phyloP scores from a whole-genome alignment of 108 stramenopile genomes.

The Heterococcus sp. region DNA sequence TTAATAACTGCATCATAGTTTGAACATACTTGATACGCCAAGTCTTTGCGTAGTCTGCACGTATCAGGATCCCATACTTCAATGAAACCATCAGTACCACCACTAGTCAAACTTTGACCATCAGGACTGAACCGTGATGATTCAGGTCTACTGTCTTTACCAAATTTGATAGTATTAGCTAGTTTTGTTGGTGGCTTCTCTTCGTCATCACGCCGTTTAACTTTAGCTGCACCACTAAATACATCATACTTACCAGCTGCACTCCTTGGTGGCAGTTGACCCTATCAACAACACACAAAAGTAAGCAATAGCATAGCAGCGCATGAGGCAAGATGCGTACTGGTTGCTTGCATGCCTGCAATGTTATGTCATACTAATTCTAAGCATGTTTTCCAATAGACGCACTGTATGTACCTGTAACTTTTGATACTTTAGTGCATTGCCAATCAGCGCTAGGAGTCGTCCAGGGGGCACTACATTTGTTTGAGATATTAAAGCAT shows the following conservation, averaged over 20 bases:
- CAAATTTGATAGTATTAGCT: conserved; percentile 72
- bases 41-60: conserved; percentile 54
- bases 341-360: background rate
- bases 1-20: no score
- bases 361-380: background rate
- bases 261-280: background rate
- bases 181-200: conserved; percentile 59
- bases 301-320: background rate
- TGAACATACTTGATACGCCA: conserved; percentile 51
- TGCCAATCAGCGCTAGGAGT: conserved; percentile 75
- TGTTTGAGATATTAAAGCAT: conserved; percentile 51
- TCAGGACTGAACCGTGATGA: conserved; percentile 73
- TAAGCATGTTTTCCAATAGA: background rate
- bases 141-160: conserved; percentile 66
- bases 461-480: conserved; percentile 69
- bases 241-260: conserved; percentile 41
- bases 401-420: conserved; percentile 6
- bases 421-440: conserved; percentile 81
- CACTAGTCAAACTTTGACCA: conserved; percentile 70
- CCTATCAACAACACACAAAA: background rate
- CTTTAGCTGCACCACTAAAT: conserved; percentile 48
- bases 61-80: conserved; percentile 71
- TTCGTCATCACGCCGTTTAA: conserved; percentile 13
- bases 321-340: background rate
- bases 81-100: conserved; percentile 84